Conservation (phyloP, 306 rosid genomes). For the Vigna trinervia region DNA sequence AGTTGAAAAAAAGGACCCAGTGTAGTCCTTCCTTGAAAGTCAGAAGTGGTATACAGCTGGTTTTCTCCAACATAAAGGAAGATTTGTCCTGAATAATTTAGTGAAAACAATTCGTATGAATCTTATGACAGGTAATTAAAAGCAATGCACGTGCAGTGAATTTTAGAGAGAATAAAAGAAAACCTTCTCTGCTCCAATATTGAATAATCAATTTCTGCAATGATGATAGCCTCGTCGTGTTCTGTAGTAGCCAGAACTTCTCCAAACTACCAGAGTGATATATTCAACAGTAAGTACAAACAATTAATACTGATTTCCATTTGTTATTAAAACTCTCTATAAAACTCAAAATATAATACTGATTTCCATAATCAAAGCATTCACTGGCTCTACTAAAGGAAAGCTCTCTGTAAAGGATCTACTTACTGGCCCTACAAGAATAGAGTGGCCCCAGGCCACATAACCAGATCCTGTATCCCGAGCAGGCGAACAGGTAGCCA, state of each 20-base stretch:
- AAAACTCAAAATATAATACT: not conserved
- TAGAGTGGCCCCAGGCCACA: constrained; percentile 99
- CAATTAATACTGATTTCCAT: not conserved
- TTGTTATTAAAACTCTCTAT: not conserved
- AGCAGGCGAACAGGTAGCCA: constrained; percentile 98
- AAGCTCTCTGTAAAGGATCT: constrained; percentile 29
- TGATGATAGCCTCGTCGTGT: constrained; percentile 86
- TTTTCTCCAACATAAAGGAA: too few relatives aligned
- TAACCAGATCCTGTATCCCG: constrained; percentile 86
- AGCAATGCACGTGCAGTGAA: too few relatives aligned
- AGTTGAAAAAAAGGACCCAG: too few relatives aligned
- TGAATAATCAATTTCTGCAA: constrained; percentile 73
- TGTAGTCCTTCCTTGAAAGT: too few relatives aligned
- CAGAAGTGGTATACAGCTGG: too few relatives aligned
- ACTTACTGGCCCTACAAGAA: constrained; percentile 97
- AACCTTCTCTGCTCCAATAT: too few relatives aligned
- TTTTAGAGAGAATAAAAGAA: too few relatives aligned
- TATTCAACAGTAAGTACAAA: constrained; percentile 38
- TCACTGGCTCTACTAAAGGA: constrained; percentile 31
- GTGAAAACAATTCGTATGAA: too few relatives aligned
- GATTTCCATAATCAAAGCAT: not conserved
- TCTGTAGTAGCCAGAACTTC: constrained; percentile 93
- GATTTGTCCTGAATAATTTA: too few relatives aligned
- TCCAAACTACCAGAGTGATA: constrained; percentile 68
- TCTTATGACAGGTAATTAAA: too few relatives aligned